These are phyloP conservation scores for Saccharomycopsis oosterbeekiorum DNA, from an alignment of 805 yeast genomes.

Conservation along the genomic window DNA sequence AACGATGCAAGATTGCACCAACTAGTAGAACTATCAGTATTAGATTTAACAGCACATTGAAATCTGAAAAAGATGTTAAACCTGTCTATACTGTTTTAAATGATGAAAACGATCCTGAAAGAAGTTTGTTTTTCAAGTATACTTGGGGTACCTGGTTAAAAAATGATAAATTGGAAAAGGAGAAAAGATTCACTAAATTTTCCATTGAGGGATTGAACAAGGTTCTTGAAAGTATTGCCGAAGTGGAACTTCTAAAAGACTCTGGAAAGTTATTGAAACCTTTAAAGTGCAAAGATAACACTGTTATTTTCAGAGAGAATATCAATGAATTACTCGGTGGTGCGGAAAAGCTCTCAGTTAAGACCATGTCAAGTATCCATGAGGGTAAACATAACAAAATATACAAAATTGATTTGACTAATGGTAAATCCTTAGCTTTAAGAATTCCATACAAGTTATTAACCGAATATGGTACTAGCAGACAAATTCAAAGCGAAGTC, in stretches of 20 bases:
- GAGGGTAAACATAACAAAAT: constrained; percentile 93
- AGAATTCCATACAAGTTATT: constrained; percentile 80
- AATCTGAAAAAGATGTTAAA: constrained; percentile 28
- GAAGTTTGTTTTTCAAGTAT: constrained; percentile 71
- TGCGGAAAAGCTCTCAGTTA: constrained; percentile 38
- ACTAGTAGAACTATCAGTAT: not conserved
- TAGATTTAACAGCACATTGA: constrained; percentile 11
- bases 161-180: constrained; percentile 66
- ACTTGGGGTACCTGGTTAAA: constrained; percentile 94
- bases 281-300: constrained; percentile 31
- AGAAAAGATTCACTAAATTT: constrained; percentile 68
- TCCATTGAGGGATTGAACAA: constrained; percentile 66
- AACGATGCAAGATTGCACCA: not conserved
- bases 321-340: constrained; percentile 36
- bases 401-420: constrained; percentile 59
- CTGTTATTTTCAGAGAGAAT: constrained; percentile 41
- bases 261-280: constrained; percentile 25
- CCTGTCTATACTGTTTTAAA: constrained; percentile 40
- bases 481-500: constrained; percentile 76
- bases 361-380: constrained; percentile 72
- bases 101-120: constrained; percentile 55
- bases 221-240: constrained; percentile 35
- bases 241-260: constrained; percentile 20
- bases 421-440: constrained; percentile 54
- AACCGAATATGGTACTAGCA: constrained; percentile 51